phyloP scores from a whole-genome alignment of 1,284 basidiomycete species.

The Rhodofomes roseus region DNA sequence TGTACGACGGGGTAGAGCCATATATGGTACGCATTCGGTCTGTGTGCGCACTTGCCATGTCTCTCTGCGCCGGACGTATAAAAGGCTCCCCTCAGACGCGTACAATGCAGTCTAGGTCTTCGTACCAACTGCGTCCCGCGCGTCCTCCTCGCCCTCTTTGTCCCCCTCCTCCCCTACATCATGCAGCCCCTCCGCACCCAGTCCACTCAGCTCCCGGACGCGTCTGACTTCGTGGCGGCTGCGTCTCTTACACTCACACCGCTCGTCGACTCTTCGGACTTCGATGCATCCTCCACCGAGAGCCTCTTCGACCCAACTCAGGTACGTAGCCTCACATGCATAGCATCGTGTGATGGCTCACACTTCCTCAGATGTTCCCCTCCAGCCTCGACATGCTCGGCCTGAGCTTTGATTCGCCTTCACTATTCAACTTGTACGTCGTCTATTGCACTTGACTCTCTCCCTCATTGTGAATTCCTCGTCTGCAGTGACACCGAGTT shows the following conservation, averaged over 20 bases:
- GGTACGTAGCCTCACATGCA: not conserved
- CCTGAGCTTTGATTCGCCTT: not conserved
- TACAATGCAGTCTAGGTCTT: not conserved
- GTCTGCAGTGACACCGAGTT: not conserved
- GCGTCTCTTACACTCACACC: not conserved
- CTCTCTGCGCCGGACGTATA: not conserved
- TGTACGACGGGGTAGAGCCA: not conserved
- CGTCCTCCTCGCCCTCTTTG: not conserved
- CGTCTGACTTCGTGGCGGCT: no score
- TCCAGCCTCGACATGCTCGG: not conserved
- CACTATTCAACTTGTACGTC: not conserved
- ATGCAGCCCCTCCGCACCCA: not conserved
- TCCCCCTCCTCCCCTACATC: not conserved
- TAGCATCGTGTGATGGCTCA: not conserved
- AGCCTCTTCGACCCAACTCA: not conserved
- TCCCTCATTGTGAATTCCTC: not conserved
- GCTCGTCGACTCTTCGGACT: not conserved
- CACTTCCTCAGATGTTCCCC: not conserved
- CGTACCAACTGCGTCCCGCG: not conserved
- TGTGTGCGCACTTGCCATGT: not conserved
- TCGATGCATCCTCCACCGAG: not conserved
- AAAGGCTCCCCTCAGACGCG: not conserved
- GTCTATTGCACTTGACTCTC: no score
- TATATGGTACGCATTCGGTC: not conserved
- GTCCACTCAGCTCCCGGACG: no score